Evolutionary conservation across 305 asterid genomes (phyloP), one percentile per base, ranked within the genome.

Genomic region (Vinca major): DNA sequence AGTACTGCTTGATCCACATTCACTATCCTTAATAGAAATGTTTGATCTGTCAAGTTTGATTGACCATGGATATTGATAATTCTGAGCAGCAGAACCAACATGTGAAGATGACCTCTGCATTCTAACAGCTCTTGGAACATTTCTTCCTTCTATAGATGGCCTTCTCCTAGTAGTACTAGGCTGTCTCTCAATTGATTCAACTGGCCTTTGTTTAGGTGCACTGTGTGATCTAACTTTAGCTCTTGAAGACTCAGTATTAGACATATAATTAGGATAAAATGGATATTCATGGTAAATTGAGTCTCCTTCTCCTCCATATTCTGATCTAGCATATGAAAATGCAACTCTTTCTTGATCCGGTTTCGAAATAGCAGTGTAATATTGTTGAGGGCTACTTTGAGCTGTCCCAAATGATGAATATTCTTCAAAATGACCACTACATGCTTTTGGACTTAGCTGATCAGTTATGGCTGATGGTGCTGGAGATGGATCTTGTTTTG

Each of bases 71-170:
- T 85, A 86, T 49, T 86, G 93, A 67, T 83, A 83, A 36, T 70
- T 79, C 73, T 86, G 93, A 45, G 88, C 86, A 5, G 81, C 70
- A 1, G 94, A 76, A 7, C 89, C 93, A 10, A 93, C 86, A 36
- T 90, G 93, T 6, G 98, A 93, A 20, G 97, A 80, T 14, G 98
- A 93, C 55, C 98, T 72, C 57, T 93, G 97, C 98, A 93, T 93
- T 75, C 81, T 80, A 0, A 88, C 95, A 0, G 95, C 97, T 69
- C 95, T 75, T 2, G 98, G 97, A 1, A 93, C 92, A 41, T 87
- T 93, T 65, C 97, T 80, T 2, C 98, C 97, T 76, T 93, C 97
- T 2, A 93, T 69, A 0, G 98, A 90, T 14, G 95, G 95, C 78
- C 90, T 79, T 0, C 96, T 77, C 74, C 82, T 73, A 60, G 45